Percentiles rank a stretch among this genome's conserved stretches.
phyloP scores from a whole-genome alignment of 305 asterid genomes.

The Fraxinus albicans region DNA sequence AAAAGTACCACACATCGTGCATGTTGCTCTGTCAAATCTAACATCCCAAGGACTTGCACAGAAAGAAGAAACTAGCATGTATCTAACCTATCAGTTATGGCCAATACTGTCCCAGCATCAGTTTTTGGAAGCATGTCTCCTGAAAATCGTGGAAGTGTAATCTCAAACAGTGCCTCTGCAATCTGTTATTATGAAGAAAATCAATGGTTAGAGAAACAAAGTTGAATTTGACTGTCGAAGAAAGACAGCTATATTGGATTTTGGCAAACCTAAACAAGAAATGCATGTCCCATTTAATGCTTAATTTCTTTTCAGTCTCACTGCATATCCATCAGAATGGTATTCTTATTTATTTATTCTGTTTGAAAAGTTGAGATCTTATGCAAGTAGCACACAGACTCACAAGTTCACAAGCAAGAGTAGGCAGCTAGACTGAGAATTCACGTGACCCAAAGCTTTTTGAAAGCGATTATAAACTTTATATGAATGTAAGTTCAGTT shows the following conservation, averaged over 20 bases:
- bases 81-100: constrained; percentile 80
- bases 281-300: constrained; percentile 7
- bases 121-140: constrained; percentile 89
- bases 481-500: not conserved
- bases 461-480: not conserved
- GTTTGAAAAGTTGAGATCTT: not conserved
- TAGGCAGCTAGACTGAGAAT: not conserved
- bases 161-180: constrained; percentile 87
- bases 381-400: not conserved
- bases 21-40: constrained; percentile 1
- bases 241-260: not conserved
- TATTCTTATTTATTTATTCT: not conserved
- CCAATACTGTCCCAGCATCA: constrained; percentile 76
- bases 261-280: not conserved
- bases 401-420: not conserved
- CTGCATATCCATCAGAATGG: not conserved
- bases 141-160: constrained; percentile 87
- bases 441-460: not conserved
- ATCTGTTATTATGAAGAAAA: constrained; percentile 43
- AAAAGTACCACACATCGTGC: constrained; percentile 1
- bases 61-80: constrained; percentile 15
- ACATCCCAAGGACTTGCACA: not conserved
- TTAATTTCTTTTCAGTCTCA: not conserved
- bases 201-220: constrained; percentile 20
- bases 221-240: constrained; percentile 5